These are phyloP conservation scores for Leptographium lundbergii DNA, from an alignment of 2,329 filamentous ascomycete species.

Conservation along the genomic window DNA sequence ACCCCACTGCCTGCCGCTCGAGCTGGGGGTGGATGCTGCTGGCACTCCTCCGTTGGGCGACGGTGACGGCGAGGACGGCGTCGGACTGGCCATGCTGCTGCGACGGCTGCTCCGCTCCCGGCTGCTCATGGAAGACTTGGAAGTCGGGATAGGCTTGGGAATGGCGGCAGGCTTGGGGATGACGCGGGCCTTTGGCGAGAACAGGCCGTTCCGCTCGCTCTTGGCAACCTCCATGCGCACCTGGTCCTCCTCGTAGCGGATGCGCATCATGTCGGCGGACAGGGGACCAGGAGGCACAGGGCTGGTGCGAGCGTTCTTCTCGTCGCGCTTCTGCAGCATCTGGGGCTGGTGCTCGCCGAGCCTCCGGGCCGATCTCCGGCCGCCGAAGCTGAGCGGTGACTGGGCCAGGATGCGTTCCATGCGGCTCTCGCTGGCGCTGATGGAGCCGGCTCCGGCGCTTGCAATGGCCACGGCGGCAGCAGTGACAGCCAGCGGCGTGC, in stretches of 20 bases:
- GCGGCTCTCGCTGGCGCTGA: slow-evolving; percentile 10
- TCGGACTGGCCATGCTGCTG: slow-evolving; percentile 22
- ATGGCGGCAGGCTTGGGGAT: slow-evolving; percentile 24
- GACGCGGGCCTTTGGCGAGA: slow-evolving; percentile 20
- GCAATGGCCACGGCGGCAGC: not conserved
- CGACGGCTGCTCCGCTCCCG: slow-evolving; percentile 20
- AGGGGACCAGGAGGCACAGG: slow-evolving; percentile 7
- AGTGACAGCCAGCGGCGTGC: not conserved
- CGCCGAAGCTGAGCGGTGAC: slow-evolving; percentile 14
- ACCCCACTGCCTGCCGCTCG: slow-evolving; percentile 3
- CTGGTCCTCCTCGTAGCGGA: slow-evolving; percentile 17
- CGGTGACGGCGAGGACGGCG: slow-evolving; percentile 9
- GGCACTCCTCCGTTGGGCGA: not conserved
- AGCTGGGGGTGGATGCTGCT: not conserved
- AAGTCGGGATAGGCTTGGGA: slow-evolving; percentile 6
- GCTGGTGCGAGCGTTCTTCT: not conserved
- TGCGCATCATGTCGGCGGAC: slow-evolving; percentile 15
- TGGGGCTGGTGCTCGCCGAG: slow-evolving; percentile 4
- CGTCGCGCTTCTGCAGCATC: not conserved
- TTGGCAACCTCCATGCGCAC: slow-evolving; percentile 13
- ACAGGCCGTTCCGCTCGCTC: slow-evolving; percentile 18
- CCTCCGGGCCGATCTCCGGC: slow-evolving; percentile 10
- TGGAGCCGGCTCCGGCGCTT: not conserved
- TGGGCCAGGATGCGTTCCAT: slow-evolving; percentile 13
- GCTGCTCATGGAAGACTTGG: slow-evolving; percentile 24